Evolutionary conservation across 345 rosid genomes (phyloP).

Genomic region (Carallia pectinifolia): DNA sequence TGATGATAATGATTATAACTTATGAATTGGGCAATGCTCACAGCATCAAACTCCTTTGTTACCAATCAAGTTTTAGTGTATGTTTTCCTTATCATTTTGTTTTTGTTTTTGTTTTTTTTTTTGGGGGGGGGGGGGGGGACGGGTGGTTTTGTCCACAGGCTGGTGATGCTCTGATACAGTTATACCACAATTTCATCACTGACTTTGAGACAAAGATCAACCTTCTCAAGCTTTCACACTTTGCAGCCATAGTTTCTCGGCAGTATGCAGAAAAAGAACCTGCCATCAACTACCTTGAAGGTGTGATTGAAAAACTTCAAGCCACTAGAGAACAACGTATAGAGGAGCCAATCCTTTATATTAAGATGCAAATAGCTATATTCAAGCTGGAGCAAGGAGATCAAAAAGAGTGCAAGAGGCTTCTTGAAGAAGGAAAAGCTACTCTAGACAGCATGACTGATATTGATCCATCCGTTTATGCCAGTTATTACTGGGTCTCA

Average conservation of each 20-base stretch:
- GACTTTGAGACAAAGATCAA: conserved; percentile 99
- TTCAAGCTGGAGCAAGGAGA: conserved; percentile 90
- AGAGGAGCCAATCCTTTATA: conserved; percentile 84
- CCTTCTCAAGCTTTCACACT: conserved; percentile 96
- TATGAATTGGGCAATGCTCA: no score
- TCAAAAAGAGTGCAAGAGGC: conserved; percentile 82
- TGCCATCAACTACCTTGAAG: conserved; percentile 78
- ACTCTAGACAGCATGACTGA: conserved; percentile 94
- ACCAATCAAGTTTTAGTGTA: no score
- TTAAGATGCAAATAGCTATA: conserved; percentile 81
- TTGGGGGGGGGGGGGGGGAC: no score
- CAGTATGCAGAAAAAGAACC: conserved; percentile 94
- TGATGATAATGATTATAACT: no score
- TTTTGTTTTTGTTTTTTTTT: conserved; percentile 2
- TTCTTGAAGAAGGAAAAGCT: conserved; percentile 85
- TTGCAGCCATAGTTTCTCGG: conserved; percentile 85
- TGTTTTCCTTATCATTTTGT: background rate
- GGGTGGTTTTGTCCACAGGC: conserved; percentile 41
- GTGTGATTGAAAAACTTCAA: conserved; percentile 78
- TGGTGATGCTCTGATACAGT: conserved; percentile 88
- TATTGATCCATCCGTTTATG: conserved; percentile 93
- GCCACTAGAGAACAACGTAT: conserved; percentile 75
- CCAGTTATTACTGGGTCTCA: conserved; percentile 90
- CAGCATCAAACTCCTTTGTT: no score
- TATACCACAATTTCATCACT: conserved; percentile 86